Base-by-base conservation (phyloP, 2,329 filamentous ascomycete genomes). In the Ascochyta pisi region DNA sequence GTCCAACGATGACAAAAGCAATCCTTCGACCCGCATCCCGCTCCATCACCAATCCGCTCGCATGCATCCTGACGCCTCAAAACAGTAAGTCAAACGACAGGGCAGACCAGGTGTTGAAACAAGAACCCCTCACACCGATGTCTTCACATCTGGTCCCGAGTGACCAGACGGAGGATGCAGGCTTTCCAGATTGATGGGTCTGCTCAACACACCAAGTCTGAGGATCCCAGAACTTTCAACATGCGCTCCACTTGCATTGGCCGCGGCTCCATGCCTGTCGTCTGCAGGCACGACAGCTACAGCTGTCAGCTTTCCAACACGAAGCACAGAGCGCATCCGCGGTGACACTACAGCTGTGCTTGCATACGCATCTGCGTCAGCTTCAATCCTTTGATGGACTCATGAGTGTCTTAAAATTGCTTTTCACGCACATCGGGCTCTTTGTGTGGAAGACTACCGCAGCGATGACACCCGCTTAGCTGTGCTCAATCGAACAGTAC, bases 81-180 rank as follows among this genome's bases (percentile, higher is more conserved):
- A 39, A 27, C 23, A 37, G 53, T 31, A 47, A 15, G 19, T 13
- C 26, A 43, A 19, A 22, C 40, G 40, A 9, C 5, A 29, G 19
- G 5, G 13, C 43, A 31, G 38, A 39, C 53, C 34, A 51, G 47
- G 42, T 41, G 19, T 42, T 56, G 48, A 56, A 51, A 51, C 53
- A 42, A 31, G 41, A 37, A 29, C 37, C 42, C 43, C 33, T 34
- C 33, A 40, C 22, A 31, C 19, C 23, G 42, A 22, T 27, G 41
- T 41, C 26, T 42, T 35, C 34, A 16, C 51, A 46, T 37, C 41
- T 45, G 41, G 35, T 47, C 22, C 38, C 38, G 42, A 51, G 43
- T 13, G 29, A 23, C 26, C 41, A 29, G 37, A 23, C 37, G 31
- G 42, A 31, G 42, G 37, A 38, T 39, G 23, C 16, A 19, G 15